Evolutionary conservation across 306 rosid genomes (phyloP).

Genomic region (Calophaca sinica): DNA sequence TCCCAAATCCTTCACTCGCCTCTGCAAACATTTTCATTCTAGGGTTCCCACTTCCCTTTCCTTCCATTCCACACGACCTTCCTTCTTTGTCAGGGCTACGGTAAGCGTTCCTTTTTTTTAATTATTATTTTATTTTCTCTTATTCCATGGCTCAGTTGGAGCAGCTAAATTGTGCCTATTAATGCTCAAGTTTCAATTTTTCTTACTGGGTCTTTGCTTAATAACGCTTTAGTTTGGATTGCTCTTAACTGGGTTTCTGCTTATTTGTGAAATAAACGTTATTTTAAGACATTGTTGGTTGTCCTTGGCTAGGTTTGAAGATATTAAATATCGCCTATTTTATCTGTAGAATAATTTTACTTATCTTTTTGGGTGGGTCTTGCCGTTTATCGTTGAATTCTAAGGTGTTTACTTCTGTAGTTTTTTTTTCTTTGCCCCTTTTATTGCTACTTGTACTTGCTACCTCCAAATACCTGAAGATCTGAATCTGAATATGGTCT

Average conservation of each 20-base stretch:
- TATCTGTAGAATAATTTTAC: neutral
- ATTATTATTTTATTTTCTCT: neutral
- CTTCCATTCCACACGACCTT: slow-evolving; percentile 51
- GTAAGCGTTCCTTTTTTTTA: slow-evolving; percentile 45
- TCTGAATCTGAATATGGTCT: too few relatives aligned
- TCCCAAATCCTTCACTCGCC: slow-evolving; percentile 73
- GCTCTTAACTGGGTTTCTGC: slow-evolving; percentile 22
- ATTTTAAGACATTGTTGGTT: neutral
- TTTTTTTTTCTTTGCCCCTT: too few relatives aligned
- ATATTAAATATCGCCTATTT: neutral
- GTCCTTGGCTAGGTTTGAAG: slow-evolving; percentile 16
- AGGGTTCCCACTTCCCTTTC: slow-evolving; percentile 57
- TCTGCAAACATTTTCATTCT: slow-evolving; percentile 66
- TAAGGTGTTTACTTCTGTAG: too few relatives aligned
- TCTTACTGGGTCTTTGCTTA: slow-evolving; percentile 34
- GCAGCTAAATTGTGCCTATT: neutral
- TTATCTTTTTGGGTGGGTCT: neutral
- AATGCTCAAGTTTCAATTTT: slow-evolving; percentile 43
- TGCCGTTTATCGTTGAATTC: slow-evolving; percentile 16
- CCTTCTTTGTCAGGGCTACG: slow-evolving; percentile 74
- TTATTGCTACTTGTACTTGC: too few relatives aligned
- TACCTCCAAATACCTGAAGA: neutral
- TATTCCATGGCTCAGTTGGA: neutral
- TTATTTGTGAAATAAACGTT: neutral
- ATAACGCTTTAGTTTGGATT: slow-evolving; percentile 26